Conservation (phyloP, 2,329 filamentous ascomycete genomes). For the Hyphodiscus sp. region DNA sequence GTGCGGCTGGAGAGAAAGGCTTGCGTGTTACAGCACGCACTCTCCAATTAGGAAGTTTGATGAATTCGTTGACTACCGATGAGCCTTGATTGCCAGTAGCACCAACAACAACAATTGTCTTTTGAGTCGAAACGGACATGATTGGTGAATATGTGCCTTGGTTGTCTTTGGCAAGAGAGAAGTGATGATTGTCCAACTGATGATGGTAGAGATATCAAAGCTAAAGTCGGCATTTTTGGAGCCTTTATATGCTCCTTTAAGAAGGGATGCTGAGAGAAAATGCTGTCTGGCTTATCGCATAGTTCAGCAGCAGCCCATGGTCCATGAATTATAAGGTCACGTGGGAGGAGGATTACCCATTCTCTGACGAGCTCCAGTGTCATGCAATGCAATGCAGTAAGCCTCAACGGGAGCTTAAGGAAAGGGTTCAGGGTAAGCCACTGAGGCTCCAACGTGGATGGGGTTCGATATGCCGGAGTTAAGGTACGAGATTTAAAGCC, state of each 20-base stretch:
- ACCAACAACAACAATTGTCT: conserved; percentile 50
- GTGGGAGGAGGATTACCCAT: neutral
- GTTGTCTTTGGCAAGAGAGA: neutral
- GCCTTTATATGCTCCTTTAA: neutral
- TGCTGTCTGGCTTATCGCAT: neutral
- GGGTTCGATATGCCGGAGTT: neutral
- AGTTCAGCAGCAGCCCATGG: neutral
- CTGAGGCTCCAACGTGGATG: too few species aligned
- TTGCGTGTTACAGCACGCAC: conserved; percentile 23
- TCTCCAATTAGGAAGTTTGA: conserved; percentile 21
- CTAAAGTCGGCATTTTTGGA: neutral
- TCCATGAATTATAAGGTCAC: neutral
- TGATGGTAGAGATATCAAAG: neutral
- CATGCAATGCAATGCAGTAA: neutral
- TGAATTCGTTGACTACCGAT: conserved; percentile 38
- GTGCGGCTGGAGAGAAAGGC: conserved; percentile 12
- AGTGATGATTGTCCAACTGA: neutral
- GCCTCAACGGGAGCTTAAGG: too few species aligned
- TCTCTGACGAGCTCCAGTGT: neutral
- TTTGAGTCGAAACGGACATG: conserved; percentile 24
- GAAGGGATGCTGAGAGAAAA: neutral
- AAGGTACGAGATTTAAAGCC: neutral
- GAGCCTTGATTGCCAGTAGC: conserved; percentile 56
- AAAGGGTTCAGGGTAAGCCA: too few species aligned
- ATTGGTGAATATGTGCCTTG: conserved; percentile 32